These are phyloP conservation scores for Colletotrichum higginsianum DNA, from an alignment of 2,329 filamentous ascomycete genomes.

Conservation along the genomic window DNA sequence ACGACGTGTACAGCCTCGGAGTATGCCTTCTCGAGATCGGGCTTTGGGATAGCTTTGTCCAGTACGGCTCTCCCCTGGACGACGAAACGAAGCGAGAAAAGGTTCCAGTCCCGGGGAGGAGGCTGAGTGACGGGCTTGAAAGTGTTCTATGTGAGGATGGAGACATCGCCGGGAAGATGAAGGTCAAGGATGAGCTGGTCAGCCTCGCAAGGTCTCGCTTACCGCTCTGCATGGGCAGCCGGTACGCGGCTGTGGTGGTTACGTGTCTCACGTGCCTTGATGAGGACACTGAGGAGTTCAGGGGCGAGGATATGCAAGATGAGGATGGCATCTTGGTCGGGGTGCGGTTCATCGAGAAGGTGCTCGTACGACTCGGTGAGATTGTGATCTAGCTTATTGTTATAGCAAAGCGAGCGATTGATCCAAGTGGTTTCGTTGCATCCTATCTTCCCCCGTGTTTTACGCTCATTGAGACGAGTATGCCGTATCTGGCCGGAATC, in stretches of 20 bases:
- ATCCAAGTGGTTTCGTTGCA: no score
- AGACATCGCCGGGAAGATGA: neutral
- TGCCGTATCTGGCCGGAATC: no score
- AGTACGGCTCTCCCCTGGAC: conserved; percentile 30
- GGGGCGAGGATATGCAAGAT: conserved; percentile 48
- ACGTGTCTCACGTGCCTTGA: conserved; percentile 56
- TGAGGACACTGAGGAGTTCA: conserved; percentile 49
- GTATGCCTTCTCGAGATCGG: conserved; percentile 69
- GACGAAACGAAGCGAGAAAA: neutral
- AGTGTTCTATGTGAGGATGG: neutral
- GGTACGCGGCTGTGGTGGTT: conserved; percentile 50
- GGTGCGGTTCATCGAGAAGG: conserved; percentile 50
- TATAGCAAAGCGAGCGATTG: no score
- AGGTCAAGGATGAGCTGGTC: conserved; percentile 42
- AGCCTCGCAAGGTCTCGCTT: conserved; percentile 41
- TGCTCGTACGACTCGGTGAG: conserved; percentile 30
- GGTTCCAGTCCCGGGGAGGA: neutral
- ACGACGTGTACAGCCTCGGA: conserved; percentile 71
- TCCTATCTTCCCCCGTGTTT: no score
- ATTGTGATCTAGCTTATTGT: conserved; percentile 9
- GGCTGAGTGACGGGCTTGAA: neutral
- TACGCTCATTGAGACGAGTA: no score
- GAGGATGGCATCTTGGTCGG: conserved; percentile 50
- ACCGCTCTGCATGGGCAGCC: conserved; percentile 47
- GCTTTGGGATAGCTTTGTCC: conserved; percentile 58